Base-by-base conservation (phyloP, 225 moss, liverwort and hornwort species). In the Thuidium tamariscinum region DNA sequence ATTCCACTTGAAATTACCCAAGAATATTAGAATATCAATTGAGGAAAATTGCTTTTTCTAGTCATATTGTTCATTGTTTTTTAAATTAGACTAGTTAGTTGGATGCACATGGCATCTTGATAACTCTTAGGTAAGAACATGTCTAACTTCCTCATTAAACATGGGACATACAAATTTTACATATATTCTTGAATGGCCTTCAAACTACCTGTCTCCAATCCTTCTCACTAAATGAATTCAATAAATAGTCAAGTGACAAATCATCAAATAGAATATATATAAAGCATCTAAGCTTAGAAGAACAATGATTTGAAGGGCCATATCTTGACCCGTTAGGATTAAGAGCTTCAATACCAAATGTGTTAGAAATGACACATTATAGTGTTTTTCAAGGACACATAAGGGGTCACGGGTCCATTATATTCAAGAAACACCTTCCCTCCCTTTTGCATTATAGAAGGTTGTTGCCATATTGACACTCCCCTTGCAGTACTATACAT, bases 321-420 rank as follows among this genome's bases (percentile, higher is more conserved):
- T 15, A 15, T 1, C 15, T 69, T 41, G 26, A 69, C 1, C 2
- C 0, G 0, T 1, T 26, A 41, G 15, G 13, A 22, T 68, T 13
- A 36, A 34, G 5, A 63, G 9, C 17, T 63, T 34, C 9, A 18
- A 0, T 4, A 34, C 5, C 3, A 63, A 1, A 4, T 15, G 6
- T 2, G 0, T 62, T 1, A 64, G 5, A 9, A 17, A 9, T 18
- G 4, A 64, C 3, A 4, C 0, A 1, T 18, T 0, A 34, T 0
- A 64, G 9, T n/a, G n/a, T n/a, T n/a, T n/a, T n/a, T n/a, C n/a
- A n/a, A n/a, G n/a, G n/a, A n/a, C n/a, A n/a, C n/a, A n/a, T n/a
- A n/a, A n/a, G n/a, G n/a, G n/a, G n/a, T n/a, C n/a, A n/a, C n/a
- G n/a, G n/a, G n/a, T n/a, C n/a, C n/a, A n/a, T n/a, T n/a, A n/a